Base-by-base conservation (phyloP, 441 rosid species). In the Geranium incanum region DNA sequence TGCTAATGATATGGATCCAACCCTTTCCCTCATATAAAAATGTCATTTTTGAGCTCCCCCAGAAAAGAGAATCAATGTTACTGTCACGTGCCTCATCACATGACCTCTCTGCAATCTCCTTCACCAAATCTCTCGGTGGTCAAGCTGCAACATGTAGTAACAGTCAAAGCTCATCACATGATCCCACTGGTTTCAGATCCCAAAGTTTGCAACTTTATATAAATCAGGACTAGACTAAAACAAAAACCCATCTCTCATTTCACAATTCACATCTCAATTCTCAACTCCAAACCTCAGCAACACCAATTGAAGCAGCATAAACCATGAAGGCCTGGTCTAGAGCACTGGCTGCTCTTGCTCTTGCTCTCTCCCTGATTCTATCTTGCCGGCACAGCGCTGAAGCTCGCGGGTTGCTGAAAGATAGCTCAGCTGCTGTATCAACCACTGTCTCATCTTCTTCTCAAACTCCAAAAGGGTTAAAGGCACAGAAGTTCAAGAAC, bases 131-230 rank as follows among this genome's bases (percentile, higher is more conserved):
- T 55, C 62, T 55, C 33, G 62, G 15, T 13, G 62, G 7, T 55
- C 62, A 55, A 12, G 62, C 62, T 16, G 18, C 62, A 55, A 55
- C 19, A 55, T 50, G 62, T 55, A 15, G 4, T 15, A 55, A 13
- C 62, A 55, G 62, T 55, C 62, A 55, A n/a, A 55, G 62, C 19
- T 55, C 19, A 55, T 55, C 62, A 55, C 62, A 55, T 55, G 62
- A 55, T 7, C 43, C 8, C 43, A 39, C 43, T 39, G 43, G 43
- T 39, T 55, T 55, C 62, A 55, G 62, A 55, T 55, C 62, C 62
- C 62, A 55, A 55, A 15, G 62, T 55, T 15, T 55, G 19, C 6
- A 15, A 55, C 1, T 16, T 15, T 55, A 55, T 55, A 55, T 55
- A 55, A 55, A 55, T 39, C 43, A 39, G 8, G 6, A 28, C 33